A percentile compares a stretch with the other conserved stretches of the same genome.
Evolutionary conservation across 768 basidiomycete genomes (phyloP).

Genomic region (Multifurca ochricompacta): DNA sequence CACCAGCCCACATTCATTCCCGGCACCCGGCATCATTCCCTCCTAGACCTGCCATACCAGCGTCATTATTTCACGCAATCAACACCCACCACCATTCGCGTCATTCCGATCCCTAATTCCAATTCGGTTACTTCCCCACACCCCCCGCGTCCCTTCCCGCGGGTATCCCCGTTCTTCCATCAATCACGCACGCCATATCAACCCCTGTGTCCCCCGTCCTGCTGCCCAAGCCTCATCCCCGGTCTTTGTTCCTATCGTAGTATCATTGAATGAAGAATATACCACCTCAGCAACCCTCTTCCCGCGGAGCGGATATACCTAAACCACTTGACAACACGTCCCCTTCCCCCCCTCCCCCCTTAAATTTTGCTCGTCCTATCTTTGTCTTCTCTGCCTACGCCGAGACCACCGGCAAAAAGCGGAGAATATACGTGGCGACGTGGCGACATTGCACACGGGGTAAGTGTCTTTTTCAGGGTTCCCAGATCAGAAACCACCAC

Average conservation of each 20-base stretch:
- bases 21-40: slow-evolving; percentile 1
- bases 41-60: no score
- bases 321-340: slow-evolving; percentile 1
- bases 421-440: slow-evolving; percentile 13
- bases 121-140: slow-evolving; percentile 18
- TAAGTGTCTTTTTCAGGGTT: not conserved
- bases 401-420: not conserved
- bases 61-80: not conserved
- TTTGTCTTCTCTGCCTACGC: not conserved
- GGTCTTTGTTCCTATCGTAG: slow-evolving; percentile 2
- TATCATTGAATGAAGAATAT: no score
- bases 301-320: not conserved
- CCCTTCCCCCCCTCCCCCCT: not conserved
- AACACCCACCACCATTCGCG: not conserved
- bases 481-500: slow-evolving; percentile 1
- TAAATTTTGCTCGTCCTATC: not conserved
- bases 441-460: not conserved
- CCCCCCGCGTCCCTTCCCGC: slow-evolving; percentile 15
- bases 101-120: slow-evolving; percentile 14
- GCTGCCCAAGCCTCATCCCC: not conserved
- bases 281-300: no score
- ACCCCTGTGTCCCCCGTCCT: not conserved
- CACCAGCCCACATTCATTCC: slow-evolving; percentile 1
- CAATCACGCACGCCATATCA: not conserved
- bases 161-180: slow-evolving; percentile 10